Base-by-base conservation (phyloP, 345 rosid species). In the Adansonia digitata region DNA sequence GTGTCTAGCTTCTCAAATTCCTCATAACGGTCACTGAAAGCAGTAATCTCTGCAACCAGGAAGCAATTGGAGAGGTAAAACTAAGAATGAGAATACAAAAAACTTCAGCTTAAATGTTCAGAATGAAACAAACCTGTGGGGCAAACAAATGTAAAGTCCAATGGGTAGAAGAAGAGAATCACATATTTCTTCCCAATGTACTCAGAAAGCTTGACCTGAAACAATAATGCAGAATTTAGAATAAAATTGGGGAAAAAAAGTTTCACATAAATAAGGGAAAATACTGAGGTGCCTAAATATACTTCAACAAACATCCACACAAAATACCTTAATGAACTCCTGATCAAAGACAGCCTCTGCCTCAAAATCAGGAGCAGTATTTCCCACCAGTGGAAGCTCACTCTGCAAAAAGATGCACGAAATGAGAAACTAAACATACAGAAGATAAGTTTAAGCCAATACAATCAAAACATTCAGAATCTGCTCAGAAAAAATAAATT, bases 1-100 rank as follows among this genome's bases (percentile, higher is more conserved):
- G 99, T 91, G 89, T 93, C 90, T 60, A 93, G 46, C 89, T 95
- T 87, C 81, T 90, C 91, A 76, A 95, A 95, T 77, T 93, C 98
- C 11, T 71, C 81, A 56, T 93, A 18, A 0, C 98, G 89, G 86
- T 95, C 99, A 79, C 99, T 95, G 84, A 93, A 95, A 75, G 99
- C 98, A 81, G 98, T 95, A 80, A 95, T 95, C 88, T 95, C 98
- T 95, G 82, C 31, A 79, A 63, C 77, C 34, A 80, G 62, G 59
- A 37, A 65, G 2, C 18, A 59, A 6, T 48, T 10, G 27, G 17
- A 71, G 39, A 40, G 20, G 1, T 17, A 15, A 27, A 52, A 24
- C 29, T 64, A 75, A 63, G 40, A 46, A 22, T 72, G 35, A 82
- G 75, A 57, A 46, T 53, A 34, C 35, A 35, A 40, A 26, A 80